Evolutionary conservation across 352 stramenopile genomes (phyloP), one percentile per base, ranked within the genome.

Genomic region (Globisporangium rhizosaccharum): DNA sequence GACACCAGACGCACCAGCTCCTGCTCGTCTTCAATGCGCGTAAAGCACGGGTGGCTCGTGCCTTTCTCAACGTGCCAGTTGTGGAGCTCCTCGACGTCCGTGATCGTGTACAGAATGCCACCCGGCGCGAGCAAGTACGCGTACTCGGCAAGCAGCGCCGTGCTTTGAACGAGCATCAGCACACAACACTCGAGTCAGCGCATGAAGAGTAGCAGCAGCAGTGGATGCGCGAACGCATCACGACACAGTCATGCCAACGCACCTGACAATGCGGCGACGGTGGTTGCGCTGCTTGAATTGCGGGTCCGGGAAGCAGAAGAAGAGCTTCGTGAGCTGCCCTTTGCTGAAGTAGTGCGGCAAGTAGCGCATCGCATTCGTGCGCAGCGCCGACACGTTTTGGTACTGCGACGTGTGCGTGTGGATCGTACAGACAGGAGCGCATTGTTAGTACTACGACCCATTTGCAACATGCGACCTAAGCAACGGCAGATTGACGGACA

Each of bases 261-360:
- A 91, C 84, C 81, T 89, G 51, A 98, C 83, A 57, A 98, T 98
- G 25, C 92, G 80, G 33, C 96, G 85, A 45, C 89, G 86, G 73
- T 99, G 94, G 74, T 99, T 98, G 68, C 98, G 98, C 58, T 87
- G 80, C 75, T 99, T 99, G 70, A 99, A 99, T 73, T 99, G 96
- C 36, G 97, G 97, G 75, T 99, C 97, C 49, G 97, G 96, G 76
- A 99, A 99, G 73, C 96, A 99, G 76, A 99, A 98, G 74, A 99
- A 99, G 47, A 99, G 87, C 74, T 99, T 99, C 18, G 85, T 72
- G 17, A 99, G 76, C 62, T 94, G 85, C 3, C 82, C 82, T 61
- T 94, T 94, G 48, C 62, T 66, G 62, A 94, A 91, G 70, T 91
- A 94, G 61, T 94, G 82, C 47, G 85, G 82, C 51, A 94, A 53